Base-by-base conservation (phyloP, 164 flowering plant species). In the Dillenia suffruticosa region DNA sequence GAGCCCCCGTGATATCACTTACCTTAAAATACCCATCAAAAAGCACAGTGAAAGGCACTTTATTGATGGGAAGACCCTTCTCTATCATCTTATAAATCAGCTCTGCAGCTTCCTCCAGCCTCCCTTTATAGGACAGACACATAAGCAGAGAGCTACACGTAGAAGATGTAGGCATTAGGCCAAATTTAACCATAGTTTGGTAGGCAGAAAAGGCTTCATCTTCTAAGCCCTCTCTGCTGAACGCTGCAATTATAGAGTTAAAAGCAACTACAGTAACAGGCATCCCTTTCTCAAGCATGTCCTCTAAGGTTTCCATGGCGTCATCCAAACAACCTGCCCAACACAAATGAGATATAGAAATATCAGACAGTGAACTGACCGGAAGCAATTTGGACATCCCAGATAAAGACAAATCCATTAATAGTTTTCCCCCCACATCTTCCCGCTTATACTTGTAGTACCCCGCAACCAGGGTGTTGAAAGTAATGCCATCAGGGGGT, bases 161-260 rank as follows among this genome's bases (percentile, higher is more conserved):
- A 49, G 86, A 84, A 68, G 89, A 72, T 11, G 97, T 84, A 53
- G 96, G 93, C 48, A 64, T 61, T 24, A 79, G 48, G 26, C 89
- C 91, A 67, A 80, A 81, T 57, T 63, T 69, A 32, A 75, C 45
- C 96, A 91, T 86, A 9, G 77, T 10, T 56, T 68, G 72, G 70
- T 85, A 91, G 11, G 62, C 77, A 63, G 78, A 75, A 72, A 77
- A 84, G 15, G 96, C 92, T 62, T 81, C 77, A 15, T 82, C 82
- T 58, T 80, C 86, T 55, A 75, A 66, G 16, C 94, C 89, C 46
- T 53, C 84, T 74, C 70, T 78, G 70, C 93, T 70, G 65, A 79
- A 89, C 56, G 94, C 92, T 51, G 89, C 75, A 68, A 92, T 88
- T 17, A 94, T 57, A 5, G 96, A 81, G 67, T 91, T 94, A 67